A percentile compares a stretch with the other conserved stretches of the same genome.
These are phyloP conservation scores for Beauveria australis DNA, from an alignment of 2,329 filamentous ascomycete species.

Conservation along the genomic window DNA sequence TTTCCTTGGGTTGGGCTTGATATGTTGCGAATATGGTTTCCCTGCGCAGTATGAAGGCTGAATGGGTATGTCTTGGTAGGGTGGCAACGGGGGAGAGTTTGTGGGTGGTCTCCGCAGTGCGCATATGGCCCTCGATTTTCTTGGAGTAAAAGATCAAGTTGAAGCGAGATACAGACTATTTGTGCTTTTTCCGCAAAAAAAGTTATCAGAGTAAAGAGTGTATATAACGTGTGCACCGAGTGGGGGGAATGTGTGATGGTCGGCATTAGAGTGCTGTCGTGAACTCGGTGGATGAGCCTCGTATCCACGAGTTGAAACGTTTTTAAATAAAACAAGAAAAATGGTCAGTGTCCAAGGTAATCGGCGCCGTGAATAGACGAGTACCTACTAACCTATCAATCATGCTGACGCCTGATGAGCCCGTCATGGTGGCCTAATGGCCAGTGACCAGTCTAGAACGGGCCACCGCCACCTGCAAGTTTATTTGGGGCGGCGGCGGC, in stretches of 20 bases:
- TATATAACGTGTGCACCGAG: not conserved
- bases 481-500: not conserved
- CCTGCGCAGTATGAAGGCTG: not conserved
- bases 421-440: slow-evolving; percentile 1
- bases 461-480: not conserved
- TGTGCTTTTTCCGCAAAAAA: no score
- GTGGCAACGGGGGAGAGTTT: not conserved
- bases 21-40: not conserved
- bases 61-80: not conserved
- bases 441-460: not conserved
- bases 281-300: not conserved
- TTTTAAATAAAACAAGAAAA: not conserved
- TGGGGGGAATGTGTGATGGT: not conserved
- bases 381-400: not conserved
- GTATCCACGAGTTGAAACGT: not conserved
- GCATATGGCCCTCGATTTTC: not conserved
- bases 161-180: not conserved
- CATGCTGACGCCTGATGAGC: not conserved
- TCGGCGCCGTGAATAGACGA: not conserved
- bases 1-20: not conserved
- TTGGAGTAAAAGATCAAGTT: not conserved
- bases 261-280: not conserved
- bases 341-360: not conserved
- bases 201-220: not conserved
- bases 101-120: not conserved